Evolutionary conservation across 1,139 yeast species (phyloP).

Genomic region (Waltiozyma sp.): DNA sequence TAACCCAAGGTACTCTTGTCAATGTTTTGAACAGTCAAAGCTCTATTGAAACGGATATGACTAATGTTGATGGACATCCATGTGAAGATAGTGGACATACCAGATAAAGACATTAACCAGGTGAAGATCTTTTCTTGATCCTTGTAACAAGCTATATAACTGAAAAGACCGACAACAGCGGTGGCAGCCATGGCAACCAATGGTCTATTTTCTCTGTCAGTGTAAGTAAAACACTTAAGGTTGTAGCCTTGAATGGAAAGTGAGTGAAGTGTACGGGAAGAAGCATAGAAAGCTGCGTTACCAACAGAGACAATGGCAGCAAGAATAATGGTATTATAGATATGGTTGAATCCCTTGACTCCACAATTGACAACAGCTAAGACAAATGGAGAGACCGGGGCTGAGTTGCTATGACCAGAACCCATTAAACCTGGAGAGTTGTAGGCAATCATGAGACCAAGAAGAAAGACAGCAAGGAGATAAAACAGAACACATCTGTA

Average conservation of each 20-base stretch:
- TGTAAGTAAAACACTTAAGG: slow-evolving; percentile 42
- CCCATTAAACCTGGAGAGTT: slow-evolving; percentile 38
- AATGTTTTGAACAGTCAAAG: slow-evolving; percentile 57
- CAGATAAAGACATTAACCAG: slow-evolving; percentile 80
- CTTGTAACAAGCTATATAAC: slow-evolving; percentile 43
- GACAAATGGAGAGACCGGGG: slow-evolving; percentile 64
- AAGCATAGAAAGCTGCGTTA: slow-evolving; percentile 60
- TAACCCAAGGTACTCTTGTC: slow-evolving; percentile 57
- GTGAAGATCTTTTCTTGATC: slow-evolving; percentile 57
- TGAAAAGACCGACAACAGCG: slow-evolving; percentile 38
- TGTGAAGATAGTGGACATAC: slow-evolving; percentile 72
- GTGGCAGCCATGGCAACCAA: slow-evolving; percentile 34
- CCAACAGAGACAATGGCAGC: slow-evolving; percentile 60
- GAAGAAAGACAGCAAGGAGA: slow-evolving; percentile 45
- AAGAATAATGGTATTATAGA: slow-evolving; percentile 66
- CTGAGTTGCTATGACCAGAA: slow-evolving; percentile 24
- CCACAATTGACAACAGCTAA: slow-evolving; percentile 51
- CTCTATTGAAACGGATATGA: slow-evolving; percentile 71
- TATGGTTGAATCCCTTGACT: slow-evolving; percentile 50
- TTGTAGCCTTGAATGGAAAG: slow-evolving; percentile 53
- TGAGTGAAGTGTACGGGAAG: slow-evolving; percentile 50
- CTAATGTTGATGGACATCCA: slow-evolving; percentile 75
- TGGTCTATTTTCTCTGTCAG: slow-evolving; percentile 56
- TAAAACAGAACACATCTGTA: slow-evolving; percentile 63
- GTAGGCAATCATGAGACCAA: slow-evolving; percentile 64